phyloP scores from a whole-genome alignment of 2,329 filamentous ascomycete species.

The Penicillium italicum region DNA sequence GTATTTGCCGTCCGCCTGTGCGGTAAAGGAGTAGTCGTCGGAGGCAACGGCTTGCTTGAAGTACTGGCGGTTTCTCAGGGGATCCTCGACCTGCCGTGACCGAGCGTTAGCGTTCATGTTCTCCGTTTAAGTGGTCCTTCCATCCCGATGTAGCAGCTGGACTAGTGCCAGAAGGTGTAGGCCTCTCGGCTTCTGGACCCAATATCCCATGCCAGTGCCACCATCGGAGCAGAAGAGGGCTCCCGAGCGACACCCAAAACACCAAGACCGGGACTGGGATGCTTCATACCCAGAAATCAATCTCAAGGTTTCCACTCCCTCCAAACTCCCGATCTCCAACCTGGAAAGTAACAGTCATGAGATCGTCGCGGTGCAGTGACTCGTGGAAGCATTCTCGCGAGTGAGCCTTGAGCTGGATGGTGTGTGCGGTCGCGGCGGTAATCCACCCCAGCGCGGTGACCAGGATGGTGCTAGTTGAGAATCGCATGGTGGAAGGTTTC shows the following conservation, averaged over 20 bases:
- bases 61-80: constrained; percentile 68
- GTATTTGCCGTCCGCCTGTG: constrained; percentile 80
- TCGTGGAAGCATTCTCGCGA: constrained; percentile 98
- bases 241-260: background rate
- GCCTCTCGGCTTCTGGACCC: background rate
- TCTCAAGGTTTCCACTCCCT: constrained; percentile 86
- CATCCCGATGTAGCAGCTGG: background rate
- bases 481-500: constrained; percentile 36
- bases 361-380: constrained; percentile 84
- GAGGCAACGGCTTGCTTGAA: constrained; percentile 78
- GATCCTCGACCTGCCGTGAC: constrained; percentile 67
- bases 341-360: constrained; percentile 98
- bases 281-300: constrained; percentile 89
- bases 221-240: background rate
- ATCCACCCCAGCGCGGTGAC: constrained; percentile 55
- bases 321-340: constrained; percentile 96
- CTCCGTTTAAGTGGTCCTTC: background rate
- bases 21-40: constrained; percentile 90
- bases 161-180: no score
- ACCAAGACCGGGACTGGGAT: constrained; percentile 1
- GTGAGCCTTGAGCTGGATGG: constrained; percentile 91
- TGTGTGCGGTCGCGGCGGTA: constrained; percentile 72
- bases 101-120: constrained; percentile 10
- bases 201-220: background rate
- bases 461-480: constrained; percentile 39